Conservation (phyloP, 441 rosid species). For the Kokia cookei region DNA sequence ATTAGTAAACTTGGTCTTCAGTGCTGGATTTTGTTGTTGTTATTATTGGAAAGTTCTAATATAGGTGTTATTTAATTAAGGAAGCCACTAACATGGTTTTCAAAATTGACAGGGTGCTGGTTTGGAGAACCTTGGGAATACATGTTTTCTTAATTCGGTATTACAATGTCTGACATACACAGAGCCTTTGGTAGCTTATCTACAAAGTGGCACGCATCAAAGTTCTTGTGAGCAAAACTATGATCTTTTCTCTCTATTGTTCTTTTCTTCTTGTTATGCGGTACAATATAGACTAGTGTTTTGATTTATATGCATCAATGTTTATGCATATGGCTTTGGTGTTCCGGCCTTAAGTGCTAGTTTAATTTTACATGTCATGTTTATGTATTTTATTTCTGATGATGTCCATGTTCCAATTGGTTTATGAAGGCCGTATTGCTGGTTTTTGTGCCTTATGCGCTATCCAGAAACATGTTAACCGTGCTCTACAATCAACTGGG, state of each 20-base stretch:
- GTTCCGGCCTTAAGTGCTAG: not conserved
- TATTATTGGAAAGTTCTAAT: not conserved
- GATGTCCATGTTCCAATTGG: conserved; percentile 9
- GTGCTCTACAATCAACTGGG: conserved; percentile 73
- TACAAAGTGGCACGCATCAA: conserved; percentile 81
- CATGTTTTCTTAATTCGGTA: conserved; percentile 93
- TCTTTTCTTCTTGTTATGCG: not conserved
- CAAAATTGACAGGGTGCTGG: conserved; percentile 83
- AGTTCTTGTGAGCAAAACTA: conserved; percentile 57
- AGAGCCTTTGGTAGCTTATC: conserved; percentile 86
- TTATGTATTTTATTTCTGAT: conserved; percentile 5
- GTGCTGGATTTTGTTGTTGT: not conserved
- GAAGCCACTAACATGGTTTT: not conserved
- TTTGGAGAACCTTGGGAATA: conserved; percentile 87
- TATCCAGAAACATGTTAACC: conserved; percentile 88
- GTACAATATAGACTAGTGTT: not conserved
- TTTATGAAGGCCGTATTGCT: conserved; percentile 70
- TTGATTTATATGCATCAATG: not conserved
- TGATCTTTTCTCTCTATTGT: not conserved
- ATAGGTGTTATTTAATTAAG: not conserved
- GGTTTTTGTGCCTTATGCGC: conserved; percentile 99
- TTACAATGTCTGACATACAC: conserved; percentile 93
- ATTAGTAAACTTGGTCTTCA: not conserved
- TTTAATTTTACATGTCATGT: not conserved
- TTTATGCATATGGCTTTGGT: not conserved